Evolutionary conservation across 345 rosid genomes (phyloP).

Genomic region (Eucalyptus erythrocorys): DNA sequence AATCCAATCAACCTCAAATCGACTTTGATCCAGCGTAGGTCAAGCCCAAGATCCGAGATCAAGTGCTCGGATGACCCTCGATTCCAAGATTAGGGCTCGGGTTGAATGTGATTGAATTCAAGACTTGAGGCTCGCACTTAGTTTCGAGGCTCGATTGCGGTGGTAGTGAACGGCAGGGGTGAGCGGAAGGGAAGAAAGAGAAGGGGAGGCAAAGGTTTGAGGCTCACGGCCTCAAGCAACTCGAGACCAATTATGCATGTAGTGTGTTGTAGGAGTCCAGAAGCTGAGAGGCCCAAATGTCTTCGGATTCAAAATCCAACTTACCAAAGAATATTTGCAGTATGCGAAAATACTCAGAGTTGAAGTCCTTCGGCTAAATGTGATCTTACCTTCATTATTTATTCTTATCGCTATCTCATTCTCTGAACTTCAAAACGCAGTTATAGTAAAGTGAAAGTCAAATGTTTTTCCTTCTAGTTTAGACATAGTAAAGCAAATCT

Average conservation of each 20-base stretch:
- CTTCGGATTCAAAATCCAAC: accelerated
- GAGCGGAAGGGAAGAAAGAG: neutral
- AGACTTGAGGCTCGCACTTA: neutral
- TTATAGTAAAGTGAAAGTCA: neutral
- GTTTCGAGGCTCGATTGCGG: neutral
- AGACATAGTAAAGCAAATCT: neutral
- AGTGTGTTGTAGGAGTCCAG: too few relatives aligned
- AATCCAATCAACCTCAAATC: too few relatives aligned
- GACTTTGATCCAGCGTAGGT: too few relatives aligned
- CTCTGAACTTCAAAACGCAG: neutral
- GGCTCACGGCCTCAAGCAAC: neutral
- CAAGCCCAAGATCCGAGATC: neutral
- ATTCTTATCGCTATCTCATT: neutral
- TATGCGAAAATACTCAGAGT: neutral
- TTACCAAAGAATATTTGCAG: neutral
- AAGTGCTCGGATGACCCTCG: accelerated
- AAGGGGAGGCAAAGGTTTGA: too few relatives aligned
- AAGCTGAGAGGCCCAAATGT: too few relatives aligned
- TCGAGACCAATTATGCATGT: neutral
- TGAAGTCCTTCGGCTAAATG: accelerated
- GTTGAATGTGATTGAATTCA: neutral
- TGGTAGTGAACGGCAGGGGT: neutral
- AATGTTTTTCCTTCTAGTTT: neutral
- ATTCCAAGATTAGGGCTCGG: neutral
- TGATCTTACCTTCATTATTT: accelerated